phyloP scores from a whole-genome alignment of 2,329 filamentous ascomycete species.

The Botrytis byssoidea region DNA sequence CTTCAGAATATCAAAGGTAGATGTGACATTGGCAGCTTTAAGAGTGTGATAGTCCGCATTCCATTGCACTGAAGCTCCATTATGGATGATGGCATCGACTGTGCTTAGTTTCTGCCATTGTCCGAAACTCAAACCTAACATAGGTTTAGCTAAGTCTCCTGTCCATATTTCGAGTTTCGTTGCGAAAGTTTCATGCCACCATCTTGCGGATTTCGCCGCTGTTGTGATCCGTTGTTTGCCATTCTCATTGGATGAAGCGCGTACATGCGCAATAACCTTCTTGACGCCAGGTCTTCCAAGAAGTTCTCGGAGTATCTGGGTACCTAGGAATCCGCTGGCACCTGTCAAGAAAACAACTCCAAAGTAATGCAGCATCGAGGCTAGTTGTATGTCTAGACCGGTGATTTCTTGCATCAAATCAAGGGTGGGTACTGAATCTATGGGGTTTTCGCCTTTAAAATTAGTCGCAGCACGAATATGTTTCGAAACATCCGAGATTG shows the following conservation, averaged over 20 bases:
- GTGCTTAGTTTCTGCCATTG: conserved; percentile 60
- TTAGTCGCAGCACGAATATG: not conserved
- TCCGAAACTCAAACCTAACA: conserved; percentile 69
- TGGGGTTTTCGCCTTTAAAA: not conserved
- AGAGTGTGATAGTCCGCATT: conserved; percentile 59
- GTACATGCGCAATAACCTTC: conserved; percentile 12
- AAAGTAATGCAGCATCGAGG: conserved; percentile 7
- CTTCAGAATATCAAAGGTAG: conserved; percentile 37
- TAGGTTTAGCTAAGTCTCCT: conserved; percentile 69
- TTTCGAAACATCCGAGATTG: conserved; percentile 16
- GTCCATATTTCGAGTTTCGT: conserved; percentile 20
- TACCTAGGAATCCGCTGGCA: conserved; percentile 10
- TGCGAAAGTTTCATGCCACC: conserved; percentile 5
- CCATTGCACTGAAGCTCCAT: conserved; percentile 79
- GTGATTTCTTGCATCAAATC: conserved; percentile 14
- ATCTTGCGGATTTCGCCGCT: conserved; percentile 14
- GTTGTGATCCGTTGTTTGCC: not conserved
- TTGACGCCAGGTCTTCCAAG: not conserved
- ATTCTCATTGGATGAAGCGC: not conserved
- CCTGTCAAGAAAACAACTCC: conserved; percentile 11
- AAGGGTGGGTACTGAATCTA: not conserved
- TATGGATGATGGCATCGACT: conserved; percentile 74
- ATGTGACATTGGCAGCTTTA: conserved; percentile 69
- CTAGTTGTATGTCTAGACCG: not conserved
- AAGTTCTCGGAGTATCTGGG: conserved; percentile 9